Evolutionary conservation across 495 filamentous ascomycete species (phyloP).

Genomic region (Xylaria sp.): DNA sequence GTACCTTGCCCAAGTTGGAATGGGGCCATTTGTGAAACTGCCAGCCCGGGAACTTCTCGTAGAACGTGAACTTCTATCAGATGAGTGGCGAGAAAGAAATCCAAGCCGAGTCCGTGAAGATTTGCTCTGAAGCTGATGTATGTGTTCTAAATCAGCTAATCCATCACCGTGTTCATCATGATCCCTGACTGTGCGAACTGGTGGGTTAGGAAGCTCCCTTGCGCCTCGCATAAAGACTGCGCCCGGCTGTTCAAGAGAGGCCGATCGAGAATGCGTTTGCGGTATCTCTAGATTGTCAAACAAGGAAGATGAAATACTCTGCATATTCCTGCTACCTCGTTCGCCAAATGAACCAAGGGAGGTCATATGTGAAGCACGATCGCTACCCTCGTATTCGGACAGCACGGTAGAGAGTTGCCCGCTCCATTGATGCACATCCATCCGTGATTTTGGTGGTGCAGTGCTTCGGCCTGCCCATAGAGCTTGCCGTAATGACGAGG

Average conservation of each 20-base stretch:
- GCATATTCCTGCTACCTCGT: slow-evolving; percentile 54
- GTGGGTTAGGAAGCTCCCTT: slow-evolving; percentile 35
- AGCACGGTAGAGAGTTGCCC: slow-evolving; percentile 77
- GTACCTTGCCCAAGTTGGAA: slow-evolving; percentile 70
- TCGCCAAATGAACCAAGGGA: slow-evolving; percentile 49
- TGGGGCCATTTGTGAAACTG: slow-evolving; percentile 61
- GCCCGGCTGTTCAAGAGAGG: slow-evolving; percentile 49
- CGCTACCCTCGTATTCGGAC: slow-evolving; percentile 66
- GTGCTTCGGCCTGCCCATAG: slow-evolving; percentile 34
- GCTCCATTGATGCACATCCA: slow-evolving; percentile 67
- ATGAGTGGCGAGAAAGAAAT: slow-evolving; percentile 49
- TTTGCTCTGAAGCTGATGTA: slow-evolving; percentile 47
- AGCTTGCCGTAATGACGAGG: slow-evolving; percentile 38
- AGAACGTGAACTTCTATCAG: slow-evolving; percentile 57
- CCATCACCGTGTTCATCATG: slow-evolving; percentile 64
- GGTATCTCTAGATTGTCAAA: slow-evolving; percentile 47
- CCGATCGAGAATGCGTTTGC: slow-evolving; percentile 45
- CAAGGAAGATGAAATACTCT: slow-evolving; percentile 61
- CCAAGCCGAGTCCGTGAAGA: slow-evolving; percentile 56
- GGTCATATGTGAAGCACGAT: slow-evolving; percentile 49
- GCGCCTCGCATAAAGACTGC: slow-evolving; percentile 44
- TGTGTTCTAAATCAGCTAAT: slow-evolving; percentile 57
- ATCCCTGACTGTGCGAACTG: slow-evolving; percentile 50
- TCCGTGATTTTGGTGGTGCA: slow-evolving; percentile 32
- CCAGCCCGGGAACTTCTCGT: slow-evolving; percentile 54